These are phyloP conservation scores for Sutorius australiensis DNA, from an alignment of 768 basidiomycete genomes.

Conservation along the genomic window DNA sequence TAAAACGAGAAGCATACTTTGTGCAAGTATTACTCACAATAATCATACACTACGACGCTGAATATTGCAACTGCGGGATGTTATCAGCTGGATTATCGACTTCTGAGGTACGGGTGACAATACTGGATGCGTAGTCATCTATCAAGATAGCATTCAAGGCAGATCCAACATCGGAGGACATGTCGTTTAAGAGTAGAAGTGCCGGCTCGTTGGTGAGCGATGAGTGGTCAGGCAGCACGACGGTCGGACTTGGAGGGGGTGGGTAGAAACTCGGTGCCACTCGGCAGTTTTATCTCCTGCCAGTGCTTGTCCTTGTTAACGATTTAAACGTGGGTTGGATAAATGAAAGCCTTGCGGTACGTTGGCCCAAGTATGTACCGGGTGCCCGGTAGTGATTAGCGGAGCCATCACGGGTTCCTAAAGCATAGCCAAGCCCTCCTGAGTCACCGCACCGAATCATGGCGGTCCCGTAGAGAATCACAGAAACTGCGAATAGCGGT, in stretches of 20 bases:
- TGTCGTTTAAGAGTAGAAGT: background rate
- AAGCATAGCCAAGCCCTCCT: no score
- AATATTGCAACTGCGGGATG: background rate
- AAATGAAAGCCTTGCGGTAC: no score
- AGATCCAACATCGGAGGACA: slow-evolving; percentile 1
- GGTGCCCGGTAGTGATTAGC: no score
- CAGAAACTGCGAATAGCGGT: no score
- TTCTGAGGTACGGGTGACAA: background rate
- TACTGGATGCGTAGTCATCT: background rate
- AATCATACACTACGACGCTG: slow-evolving; percentile 8
- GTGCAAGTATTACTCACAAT: background rate
- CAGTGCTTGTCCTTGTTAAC: no score
- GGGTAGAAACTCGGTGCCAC: background rate
- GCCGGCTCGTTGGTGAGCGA: background rate
- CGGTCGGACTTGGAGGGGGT: background rate
- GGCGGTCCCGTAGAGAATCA: no score
- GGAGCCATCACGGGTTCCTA: no score
- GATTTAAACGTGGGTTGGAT: background rate
- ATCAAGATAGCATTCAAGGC: background rate
- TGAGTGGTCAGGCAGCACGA: background rate
- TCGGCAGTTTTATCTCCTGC: background rate
- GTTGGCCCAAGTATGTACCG: no score
- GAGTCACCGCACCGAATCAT: no score
- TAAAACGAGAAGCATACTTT: background rate
- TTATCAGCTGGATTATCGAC: background rate